Base-by-base conservation (phyloP, 441 rosid genomes). In the Corymbia citriodora region DNA sequence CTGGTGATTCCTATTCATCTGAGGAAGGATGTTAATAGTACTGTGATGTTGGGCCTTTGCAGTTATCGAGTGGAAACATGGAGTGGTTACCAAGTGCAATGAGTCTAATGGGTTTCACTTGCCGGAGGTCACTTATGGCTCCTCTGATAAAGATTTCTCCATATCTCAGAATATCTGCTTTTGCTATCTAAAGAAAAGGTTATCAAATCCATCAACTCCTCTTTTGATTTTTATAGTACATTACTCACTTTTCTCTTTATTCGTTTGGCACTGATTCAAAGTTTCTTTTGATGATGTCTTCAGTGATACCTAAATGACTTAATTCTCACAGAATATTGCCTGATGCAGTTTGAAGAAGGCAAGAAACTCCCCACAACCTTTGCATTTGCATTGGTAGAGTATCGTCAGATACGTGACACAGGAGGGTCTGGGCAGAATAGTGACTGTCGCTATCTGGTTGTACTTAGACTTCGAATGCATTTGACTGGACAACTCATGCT, bases 381-480 rank as follows among this genome's bases (percentile, higher is more conserved):
- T 93, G 99, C 97, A 55, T 98, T 97, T 95, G 99, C 99, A 59
- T 90, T 97, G 89, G 99, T 98, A 93, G 99, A 98, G 92, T 95
- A 96, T 88, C 95, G 94, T 83, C 95, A 95, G 89, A 93, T 88
- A 57, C 92, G 50, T 27, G 91, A 91, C 45, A 49, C 6, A 4
- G 90, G 89, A 52, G 89, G 89, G 55, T 87, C 89, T 33, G 87
- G 63, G 49, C 88, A 87, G 70, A 87, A 57, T 36, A 52, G 50
- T 48, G 79, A 88, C 59, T 48, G 29, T 27, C 68, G n/a, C 33
- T 87, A 40, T 87, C 87, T 90, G 13, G 86, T 91, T 92, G 93
- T 91, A 90, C 96, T 96, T 94, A 95, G 96, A 90, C 99, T 98
- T 89, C 94, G 97, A 92, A 96, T 97, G 99, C 96, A 92, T 94